A percentile compares a stretch with the other conserved stretches of the same genome.
These are phyloP conservation scores for Aspergillus fischeri DNA, from an alignment of 2,329 filamentous ascomycete genomes.

Conservation along the genomic window DNA sequence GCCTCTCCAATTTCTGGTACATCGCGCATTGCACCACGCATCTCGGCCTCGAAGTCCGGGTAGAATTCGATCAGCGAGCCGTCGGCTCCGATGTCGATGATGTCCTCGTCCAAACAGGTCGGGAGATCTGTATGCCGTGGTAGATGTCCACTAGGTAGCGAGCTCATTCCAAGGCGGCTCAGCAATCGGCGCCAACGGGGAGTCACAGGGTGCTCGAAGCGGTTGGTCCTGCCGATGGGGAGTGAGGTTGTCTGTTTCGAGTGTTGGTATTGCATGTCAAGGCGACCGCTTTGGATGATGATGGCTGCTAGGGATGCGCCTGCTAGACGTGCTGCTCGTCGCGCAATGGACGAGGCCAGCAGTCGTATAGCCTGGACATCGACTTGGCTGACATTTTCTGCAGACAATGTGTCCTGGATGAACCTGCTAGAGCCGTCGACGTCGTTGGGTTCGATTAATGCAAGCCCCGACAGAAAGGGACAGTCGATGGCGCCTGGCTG, in stretches of 20 bases:
- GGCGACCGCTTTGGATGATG: slow-evolving; percentile 11
- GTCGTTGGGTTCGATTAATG: neutral
- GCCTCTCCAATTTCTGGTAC: slow-evolving; percentile 5
- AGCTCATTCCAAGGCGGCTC: neutral
- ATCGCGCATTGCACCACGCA: slow-evolving; percentile 15
- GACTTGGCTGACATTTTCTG: slow-evolving; percentile 2
- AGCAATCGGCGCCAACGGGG: slow-evolving; percentile 10
- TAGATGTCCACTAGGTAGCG: neutral
- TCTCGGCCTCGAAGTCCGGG: slow-evolving; percentile 16
- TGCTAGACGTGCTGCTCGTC: slow-evolving; percentile 15
- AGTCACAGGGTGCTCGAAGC: slow-evolving; percentile 1
- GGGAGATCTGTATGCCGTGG: no score
- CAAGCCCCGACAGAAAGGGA: slow-evolving; percentile 12
- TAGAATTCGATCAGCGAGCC: slow-evolving; percentile 18
- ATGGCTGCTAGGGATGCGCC: slow-evolving; percentile 14
- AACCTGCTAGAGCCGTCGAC: neutral
- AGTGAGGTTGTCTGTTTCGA: neutral
- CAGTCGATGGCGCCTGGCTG: slow-evolving; percentile 9
- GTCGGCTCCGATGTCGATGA: slow-evolving; percentile 20
- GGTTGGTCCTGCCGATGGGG: neutral
- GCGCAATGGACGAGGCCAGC: slow-evolving; percentile 8
- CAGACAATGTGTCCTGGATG: slow-evolving; percentile 2
- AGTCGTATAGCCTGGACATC: slow-evolving; percentile 10
- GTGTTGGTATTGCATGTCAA: neutral
- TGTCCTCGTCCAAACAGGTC: neutral